Evolutionary conservation across 75 land plant genomes (phyloP).

Genomic region (Picea glauca): DNA sequence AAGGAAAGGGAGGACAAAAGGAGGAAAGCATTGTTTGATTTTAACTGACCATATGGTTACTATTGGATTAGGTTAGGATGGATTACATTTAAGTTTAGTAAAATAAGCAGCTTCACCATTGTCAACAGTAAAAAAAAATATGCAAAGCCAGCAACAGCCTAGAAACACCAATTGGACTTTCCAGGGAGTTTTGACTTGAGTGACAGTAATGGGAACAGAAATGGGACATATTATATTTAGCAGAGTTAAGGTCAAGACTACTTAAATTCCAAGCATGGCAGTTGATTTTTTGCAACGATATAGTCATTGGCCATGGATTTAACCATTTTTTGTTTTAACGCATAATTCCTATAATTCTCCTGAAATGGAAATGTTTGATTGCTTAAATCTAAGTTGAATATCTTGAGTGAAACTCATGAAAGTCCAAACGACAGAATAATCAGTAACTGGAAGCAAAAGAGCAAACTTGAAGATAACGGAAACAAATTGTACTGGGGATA

Average conservation of each 20-base stretch:
- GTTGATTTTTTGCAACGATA: too few relatives aligned
- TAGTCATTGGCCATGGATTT: too few relatives aligned
- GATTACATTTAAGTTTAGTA: neutral
- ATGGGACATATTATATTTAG: neutral
- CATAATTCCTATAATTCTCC: too few relatives aligned
- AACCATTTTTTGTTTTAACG: too few relatives aligned
- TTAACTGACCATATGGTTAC: too few relatives aligned
- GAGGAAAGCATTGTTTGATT: too few relatives aligned
- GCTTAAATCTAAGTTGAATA: too few relatives aligned
- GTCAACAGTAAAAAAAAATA: neutral
- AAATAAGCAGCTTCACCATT: neutral
- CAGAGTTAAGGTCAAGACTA: neutral
- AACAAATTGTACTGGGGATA: neutral
- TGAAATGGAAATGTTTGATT: too few relatives aligned
- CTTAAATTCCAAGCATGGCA: neutral
- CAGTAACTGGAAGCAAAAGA: neutral
- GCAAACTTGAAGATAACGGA: neutral
- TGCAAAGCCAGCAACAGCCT: neutral
- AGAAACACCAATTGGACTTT: neutral
- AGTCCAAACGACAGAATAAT: neutral
- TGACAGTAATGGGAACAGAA: neutral
- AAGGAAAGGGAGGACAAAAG: too few relatives aligned
- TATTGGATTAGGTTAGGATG: neutral
- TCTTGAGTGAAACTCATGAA: too few relatives aligned
- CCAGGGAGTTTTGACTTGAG: neutral